Evolutionary conservation across 345 rosid genomes (phyloP).

Genomic region (Turritis glabra): DNA sequence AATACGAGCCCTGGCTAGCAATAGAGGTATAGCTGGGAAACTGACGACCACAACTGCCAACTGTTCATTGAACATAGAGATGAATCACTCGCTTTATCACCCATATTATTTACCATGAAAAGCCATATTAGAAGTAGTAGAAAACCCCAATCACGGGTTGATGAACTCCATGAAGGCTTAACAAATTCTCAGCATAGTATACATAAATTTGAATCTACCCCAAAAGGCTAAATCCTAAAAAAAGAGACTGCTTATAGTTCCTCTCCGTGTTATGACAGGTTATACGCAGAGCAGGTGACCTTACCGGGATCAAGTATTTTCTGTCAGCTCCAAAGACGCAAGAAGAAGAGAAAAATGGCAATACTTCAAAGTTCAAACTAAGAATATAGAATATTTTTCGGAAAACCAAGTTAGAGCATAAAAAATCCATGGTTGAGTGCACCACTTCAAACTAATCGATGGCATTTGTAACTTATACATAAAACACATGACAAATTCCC

Average conservation of each 20-base stretch:
- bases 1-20: conserved; percentile 82
- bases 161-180: not conserved
- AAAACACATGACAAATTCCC: not conserved
- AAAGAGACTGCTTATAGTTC: not conserved
- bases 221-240: not conserved
- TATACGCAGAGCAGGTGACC: conserved; percentile 71
- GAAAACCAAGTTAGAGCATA: too few species aligned
- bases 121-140: not conserved
- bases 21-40: conserved; percentile 70
- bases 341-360: conserved; percentile 35
- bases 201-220: conserved; percentile 6
- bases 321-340: conserved; percentile 71
- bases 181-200: not conserved
- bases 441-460: too few species aligned
- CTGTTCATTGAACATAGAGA: conserved; percentile 32
- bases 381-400: too few species aligned
- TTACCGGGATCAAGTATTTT: conserved; percentile 78
- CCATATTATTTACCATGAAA: not conserved
- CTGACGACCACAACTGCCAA: conserved; percentile 67
- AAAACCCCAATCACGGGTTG: too few species aligned
- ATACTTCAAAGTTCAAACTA: too few species aligned
- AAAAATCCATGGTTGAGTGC: too few species aligned
- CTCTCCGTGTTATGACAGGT: conserved; percentile 47
- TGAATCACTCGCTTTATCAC: not conserved
- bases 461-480: too few species aligned